Base-by-base conservation (phyloP, 352 stramenopile genomes). In the Pythium folliculosum region DNA sequence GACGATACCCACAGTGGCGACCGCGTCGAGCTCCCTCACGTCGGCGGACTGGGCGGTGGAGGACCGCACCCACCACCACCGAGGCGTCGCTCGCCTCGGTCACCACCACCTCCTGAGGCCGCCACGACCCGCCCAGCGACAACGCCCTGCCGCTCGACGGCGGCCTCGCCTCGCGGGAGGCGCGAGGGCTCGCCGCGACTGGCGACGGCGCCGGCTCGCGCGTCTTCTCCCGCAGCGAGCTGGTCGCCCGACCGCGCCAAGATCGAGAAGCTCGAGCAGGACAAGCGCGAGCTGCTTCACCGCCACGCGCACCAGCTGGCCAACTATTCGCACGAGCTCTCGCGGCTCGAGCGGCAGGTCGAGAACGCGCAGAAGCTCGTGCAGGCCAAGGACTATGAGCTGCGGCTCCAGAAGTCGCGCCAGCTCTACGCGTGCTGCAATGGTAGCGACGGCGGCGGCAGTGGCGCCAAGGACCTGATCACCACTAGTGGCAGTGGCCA, bases 311-410 rank as follows among this genome's bases (percentile, higher is more conserved):
- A 89, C 30, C 82, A 93, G 67, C 64, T 90, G 6, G 75, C 82
- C 13, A 90, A 84, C 43, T 93, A 89, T 22, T 86, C 80, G 0
- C 81, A 89, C 44, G 81, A 89, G 27, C 70, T 89, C 12, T 86
- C 82, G 16, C 75, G 84, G n/a, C 66, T 93, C 1, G 82, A 91
- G 37, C 77, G 84, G 10, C 80, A 91, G 53, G 70, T 93, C 5
- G 80, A 91, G 14, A 77, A 82, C 45, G 72, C 79, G 1, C 78
- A 86, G 22, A 70, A 67, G 19, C 63, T 70, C 0, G 57, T 77
- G 1, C 77, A 86, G 35, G 82, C 86, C 54, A 87, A 86, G 40
- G 82, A 91, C 45, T 87, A 87, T 19, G 78, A 80, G 44, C 52
- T 88, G 25, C 72, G 79, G 2, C 65, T 91, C 0, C 78, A 88